phyloP scores from a whole-genome alignment of 2,329 filamentous ascomycete genomes.

The Fusarium sp. region DNA sequence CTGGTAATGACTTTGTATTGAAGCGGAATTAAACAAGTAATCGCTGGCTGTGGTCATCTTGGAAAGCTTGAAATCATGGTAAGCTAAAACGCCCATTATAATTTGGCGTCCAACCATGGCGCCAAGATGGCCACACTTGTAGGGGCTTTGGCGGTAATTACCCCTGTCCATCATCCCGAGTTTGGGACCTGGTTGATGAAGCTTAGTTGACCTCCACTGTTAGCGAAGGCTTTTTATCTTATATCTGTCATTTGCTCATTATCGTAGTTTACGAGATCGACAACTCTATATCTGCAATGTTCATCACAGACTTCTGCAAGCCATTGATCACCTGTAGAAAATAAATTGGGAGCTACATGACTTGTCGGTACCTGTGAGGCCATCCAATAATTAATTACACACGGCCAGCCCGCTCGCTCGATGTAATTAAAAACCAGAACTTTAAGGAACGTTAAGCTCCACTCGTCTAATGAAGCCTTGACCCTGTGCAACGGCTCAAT shows the following conservation, averaged over 20 bases:
- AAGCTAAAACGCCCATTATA: conserved; percentile 19
- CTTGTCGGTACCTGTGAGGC: conserved; percentile 12
- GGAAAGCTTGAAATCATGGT: conserved; percentile 1
- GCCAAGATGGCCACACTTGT: conserved; percentile 34
- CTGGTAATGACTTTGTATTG: neutral
- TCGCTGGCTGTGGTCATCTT: conserved; percentile 8
- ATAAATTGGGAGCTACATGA: conserved; percentile 9
- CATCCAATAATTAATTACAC: conserved; percentile 37
- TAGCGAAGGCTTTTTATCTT: neutral
- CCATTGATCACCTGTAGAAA: conserved; percentile 4
- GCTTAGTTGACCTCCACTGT: conserved; percentile 21
- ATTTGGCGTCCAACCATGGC: conserved; percentile 35
- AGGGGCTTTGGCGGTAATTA: conserved; percentile 26
- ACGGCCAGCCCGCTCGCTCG: conserved; percentile 31
- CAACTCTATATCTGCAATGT: neutral
- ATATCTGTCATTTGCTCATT: neutral
- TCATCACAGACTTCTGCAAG: conserved; percentile 13
- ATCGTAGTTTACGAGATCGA: neutral
- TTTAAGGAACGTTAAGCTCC: conserved; percentile 38
- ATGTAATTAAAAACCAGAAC: conserved; percentile 47
- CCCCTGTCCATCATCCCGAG: conserved; percentile 36
- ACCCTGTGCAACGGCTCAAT: conserved; percentile 36
- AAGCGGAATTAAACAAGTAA: conserved; percentile 3
- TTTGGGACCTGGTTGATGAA: conserved; percentile 23
- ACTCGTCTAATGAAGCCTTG: conserved; percentile 39